Evolutionary conservation across 306 rosid species (phyloP).

Genomic region (Vicia sativa): DNA sequence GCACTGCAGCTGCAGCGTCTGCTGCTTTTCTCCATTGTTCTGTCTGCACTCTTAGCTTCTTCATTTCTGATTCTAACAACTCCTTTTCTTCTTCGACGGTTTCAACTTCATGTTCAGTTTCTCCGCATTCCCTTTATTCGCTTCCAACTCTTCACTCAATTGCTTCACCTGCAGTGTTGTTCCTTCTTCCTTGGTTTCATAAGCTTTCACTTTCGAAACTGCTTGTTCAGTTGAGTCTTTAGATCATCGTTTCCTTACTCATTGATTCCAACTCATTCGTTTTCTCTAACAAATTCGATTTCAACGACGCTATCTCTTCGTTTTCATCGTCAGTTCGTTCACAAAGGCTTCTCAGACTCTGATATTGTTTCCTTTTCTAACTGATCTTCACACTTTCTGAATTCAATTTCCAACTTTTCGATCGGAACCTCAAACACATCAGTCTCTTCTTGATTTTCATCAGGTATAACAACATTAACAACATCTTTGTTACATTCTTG

Average conservation of each 20-base stretch:
- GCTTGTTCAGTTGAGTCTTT: conserved; percentile 61
- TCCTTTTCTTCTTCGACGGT: conserved; percentile 60
- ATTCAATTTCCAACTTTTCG: conserved; percentile 49
- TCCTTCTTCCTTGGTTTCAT: conserved; percentile 58
- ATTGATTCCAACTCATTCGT: conserved; percentile 49
- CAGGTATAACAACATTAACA: conserved; percentile 29
- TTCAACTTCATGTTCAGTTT: conserved; percentile 57
- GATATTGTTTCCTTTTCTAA: conserved; percentile 46
- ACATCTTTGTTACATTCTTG: conserved; percentile 45
- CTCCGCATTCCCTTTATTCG: conserved; percentile 46
- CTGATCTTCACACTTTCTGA: conserved; percentile 38
- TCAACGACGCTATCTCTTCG: conserved; percentile 54
- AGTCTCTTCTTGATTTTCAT: conserved; percentile 61
- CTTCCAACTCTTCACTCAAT: conserved; percentile 59
- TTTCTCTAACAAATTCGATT: conserved; percentile 58
- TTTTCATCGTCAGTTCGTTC: conserved; percentile 48
- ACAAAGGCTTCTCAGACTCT: conserved; percentile 50
- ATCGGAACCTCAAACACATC: conserved; percentile 83
- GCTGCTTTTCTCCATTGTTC: conserved; percentile 94
- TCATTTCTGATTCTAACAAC: conserved; percentile 71
- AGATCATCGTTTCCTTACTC: conserved; percentile 48
- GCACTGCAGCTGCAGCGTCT: conserved; percentile 89
- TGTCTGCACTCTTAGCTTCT: conserved; percentile 80
- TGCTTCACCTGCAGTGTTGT: conserved; percentile 45
- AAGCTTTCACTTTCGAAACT: conserved; percentile 46